Percentiles rank a stretch among this genome's conserved stretches.
Conservation (phyloP, 805 yeast species). For the Ogataea angusta region DNA sequence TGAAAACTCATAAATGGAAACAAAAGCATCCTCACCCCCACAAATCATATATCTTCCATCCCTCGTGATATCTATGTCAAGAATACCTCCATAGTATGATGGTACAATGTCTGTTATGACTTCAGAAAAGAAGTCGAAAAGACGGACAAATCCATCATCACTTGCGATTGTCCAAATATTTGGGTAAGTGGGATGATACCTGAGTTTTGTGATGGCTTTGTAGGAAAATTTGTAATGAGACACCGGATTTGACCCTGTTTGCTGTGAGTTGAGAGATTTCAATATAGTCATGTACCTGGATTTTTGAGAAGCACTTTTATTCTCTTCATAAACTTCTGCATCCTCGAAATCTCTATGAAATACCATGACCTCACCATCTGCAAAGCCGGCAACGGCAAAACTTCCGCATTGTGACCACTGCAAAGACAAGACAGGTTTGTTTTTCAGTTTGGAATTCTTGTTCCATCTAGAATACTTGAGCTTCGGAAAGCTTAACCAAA, state of each 20-base stretch:
- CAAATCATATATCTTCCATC: constrained; percentile 45
- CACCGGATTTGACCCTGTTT: constrained; percentile 37
- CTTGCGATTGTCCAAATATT: constrained; percentile 49
- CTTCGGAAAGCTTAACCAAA: constrained; percentile 55
- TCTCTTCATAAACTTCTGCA: constrained; percentile 27
- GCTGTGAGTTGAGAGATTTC: constrained; percentile 8
- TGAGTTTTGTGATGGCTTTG: constrained; percentile 51
- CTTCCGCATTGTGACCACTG: constrained; percentile 47
- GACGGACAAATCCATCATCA: constrained; percentile 61
- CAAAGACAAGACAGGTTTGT: constrained; percentile 41
- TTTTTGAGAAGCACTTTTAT: constrained; percentile 26
- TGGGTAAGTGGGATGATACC: constrained; percentile 39
- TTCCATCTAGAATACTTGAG: constrained; percentile 50
- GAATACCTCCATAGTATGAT: constrained; percentile 63
- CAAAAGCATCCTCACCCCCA: constrained; percentile 57
- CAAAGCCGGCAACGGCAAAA: constrained; percentile 54
- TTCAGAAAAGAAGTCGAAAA: constrained; percentile 50
- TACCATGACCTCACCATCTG: constrained; percentile 58
- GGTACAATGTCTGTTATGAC: constrained; percentile 51
- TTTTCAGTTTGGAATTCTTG: constrained; percentile 44
- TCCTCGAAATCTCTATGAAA: constrained; percentile 52
- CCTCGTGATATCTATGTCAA: constrained; percentile 45
- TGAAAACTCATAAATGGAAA: constrained; percentile 40
- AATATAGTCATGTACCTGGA: constrained; percentile 34
- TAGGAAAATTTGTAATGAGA: constrained; percentile 64